Conservation (phyloP, 2,329 filamentous ascomycete species). For the Colletotrichum gigasporum region DNA sequence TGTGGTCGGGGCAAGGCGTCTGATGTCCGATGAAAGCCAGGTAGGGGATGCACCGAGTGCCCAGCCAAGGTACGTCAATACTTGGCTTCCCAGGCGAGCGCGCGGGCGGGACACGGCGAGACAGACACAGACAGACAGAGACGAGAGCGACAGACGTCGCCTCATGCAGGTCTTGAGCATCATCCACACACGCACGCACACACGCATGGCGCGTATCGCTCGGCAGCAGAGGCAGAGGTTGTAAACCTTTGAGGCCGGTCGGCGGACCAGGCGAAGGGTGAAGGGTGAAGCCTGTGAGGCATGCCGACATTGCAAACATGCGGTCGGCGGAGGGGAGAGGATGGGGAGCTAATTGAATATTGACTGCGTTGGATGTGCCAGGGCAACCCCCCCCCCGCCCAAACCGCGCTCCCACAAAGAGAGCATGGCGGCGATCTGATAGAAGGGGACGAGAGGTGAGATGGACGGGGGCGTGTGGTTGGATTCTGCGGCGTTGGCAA, state of each 20-base stretch:
- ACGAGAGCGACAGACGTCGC: neutral
- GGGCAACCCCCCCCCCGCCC: neutral
- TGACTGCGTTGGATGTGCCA: neutral
- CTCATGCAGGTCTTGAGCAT: constrained; percentile 12
- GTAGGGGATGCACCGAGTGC: constrained; percentile 21
- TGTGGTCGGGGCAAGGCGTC: constrained; percentile 16
- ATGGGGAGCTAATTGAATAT: neutral
- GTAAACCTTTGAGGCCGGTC: too few relatives aligned
- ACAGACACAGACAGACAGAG: constrained; percentile 4
- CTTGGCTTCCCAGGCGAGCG: constrained; percentile 1
- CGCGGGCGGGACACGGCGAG: constrained; percentile 14
- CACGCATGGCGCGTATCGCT: too few relatives aligned
- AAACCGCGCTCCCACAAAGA: constrained; percentile 3
- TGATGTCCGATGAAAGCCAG: constrained; percentile 24
- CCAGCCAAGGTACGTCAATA: constrained; percentile 15
- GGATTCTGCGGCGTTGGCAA: constrained; percentile 30
- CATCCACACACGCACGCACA: neutral
- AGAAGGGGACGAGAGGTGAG: constrained; percentile 22
- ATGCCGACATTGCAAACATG: neutral
- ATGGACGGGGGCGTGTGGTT: constrained; percentile 28
- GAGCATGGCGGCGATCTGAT: constrained; percentile 27
- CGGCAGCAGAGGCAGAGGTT: too few relatives aligned
- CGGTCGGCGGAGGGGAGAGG: neutral
- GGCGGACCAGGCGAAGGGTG: too few relatives aligned
- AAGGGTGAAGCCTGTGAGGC: too few relatives aligned